phyloP scores from a whole-genome alignment of 805 yeast species.

The Kluyveromyces wickerhamii region DNA sequence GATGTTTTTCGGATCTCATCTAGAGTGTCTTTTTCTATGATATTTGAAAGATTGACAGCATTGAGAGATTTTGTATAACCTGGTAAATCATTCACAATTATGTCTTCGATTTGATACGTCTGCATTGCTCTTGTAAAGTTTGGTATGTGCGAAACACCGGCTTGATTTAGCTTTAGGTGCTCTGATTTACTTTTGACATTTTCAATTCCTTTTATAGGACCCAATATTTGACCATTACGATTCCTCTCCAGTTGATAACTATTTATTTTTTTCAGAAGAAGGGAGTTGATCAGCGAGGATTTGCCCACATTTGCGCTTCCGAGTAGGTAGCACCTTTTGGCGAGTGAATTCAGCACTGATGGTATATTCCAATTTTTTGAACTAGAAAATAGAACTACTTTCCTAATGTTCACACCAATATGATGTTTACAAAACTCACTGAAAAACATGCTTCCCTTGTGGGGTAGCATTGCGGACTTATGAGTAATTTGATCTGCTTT shows the following conservation, averaged over 20 bases:
- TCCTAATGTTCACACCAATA: slow-evolving; percentile 23
- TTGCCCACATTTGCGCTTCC: slow-evolving; percentile 71
- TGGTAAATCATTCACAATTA: slow-evolving; percentile 33
- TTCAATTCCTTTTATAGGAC: slow-evolving; percentile 5
- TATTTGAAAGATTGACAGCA: slow-evolving; percentile 18
- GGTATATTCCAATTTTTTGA: slow-evolving; percentile 24
- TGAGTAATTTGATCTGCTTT: slow-evolving; percentile 28
- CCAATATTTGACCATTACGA: slow-evolving; percentile 6
- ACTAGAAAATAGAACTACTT: slow-evolving; percentile 21
- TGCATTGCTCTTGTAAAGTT: slow-evolving; percentile 59
- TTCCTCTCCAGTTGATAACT: slow-evolving; percentile 15
- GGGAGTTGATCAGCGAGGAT: slow-evolving; percentile 46
- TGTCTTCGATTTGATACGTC: slow-evolving; percentile 30
- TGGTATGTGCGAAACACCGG: slow-evolving; percentile 45
- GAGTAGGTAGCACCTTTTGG: slow-evolving; percentile 39
- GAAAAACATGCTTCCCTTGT: slow-evolving; percentile 26
- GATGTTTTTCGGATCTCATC: slow-evolving; percentile 29
- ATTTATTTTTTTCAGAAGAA: slow-evolving; percentile 28
- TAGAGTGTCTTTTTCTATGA: slow-evolving; percentile 24
- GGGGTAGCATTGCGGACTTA: slow-evolving; percentile 14
- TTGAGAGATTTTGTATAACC: slow-evolving; percentile 26
- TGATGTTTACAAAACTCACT: slow-evolving; percentile 25
- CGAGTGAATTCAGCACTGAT: slow-evolving; percentile 16
- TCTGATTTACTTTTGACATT: slow-evolving; percentile 5
- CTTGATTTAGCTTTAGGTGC: slow-evolving; percentile 14